A percentile compares a stretch with the other conserved stretches of the same genome.
Evolutionary conservation across 805 yeast species (phyloP).

Genomic region (Ogataea pilisensis): DNA sequence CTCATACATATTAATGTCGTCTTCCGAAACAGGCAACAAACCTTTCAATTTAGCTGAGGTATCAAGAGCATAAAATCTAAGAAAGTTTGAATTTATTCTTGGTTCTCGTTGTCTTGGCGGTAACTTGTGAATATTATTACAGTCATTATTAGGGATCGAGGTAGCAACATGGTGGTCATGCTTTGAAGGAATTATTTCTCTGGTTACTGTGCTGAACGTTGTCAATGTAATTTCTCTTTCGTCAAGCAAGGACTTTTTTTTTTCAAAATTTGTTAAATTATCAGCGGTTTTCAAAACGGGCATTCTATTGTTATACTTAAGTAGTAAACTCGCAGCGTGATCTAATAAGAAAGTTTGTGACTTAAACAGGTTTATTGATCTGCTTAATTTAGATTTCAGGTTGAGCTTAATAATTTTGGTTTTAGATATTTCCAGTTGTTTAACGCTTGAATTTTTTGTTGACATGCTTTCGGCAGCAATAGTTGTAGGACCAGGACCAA

Average conservation of each 20-base stretch:
- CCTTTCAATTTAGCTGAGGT: conserved; percentile 34
- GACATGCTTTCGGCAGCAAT: not conserved
- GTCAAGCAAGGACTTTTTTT: conserved; percentile 1
- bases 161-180: not conserved
- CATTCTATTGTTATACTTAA: not conserved
- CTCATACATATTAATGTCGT: conserved; percentile 32
- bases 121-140: not conserved
- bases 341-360: not conserved
- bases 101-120: conserved; percentile 36
- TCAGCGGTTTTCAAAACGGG: not conserved
- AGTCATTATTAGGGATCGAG: not conserved
- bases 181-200: not conserved
- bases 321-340: not conserved
- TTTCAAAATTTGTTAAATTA: conserved; percentile 1
- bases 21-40: conserved; percentile 31
- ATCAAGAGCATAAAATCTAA: conserved; percentile 48
- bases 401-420: not conserved
- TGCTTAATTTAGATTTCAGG: conserved; percentile 1
- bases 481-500: no score
- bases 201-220: conserved; percentile 2
- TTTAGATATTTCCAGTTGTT: not conserved
- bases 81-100: conserved; percentile 44
- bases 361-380: conserved; percentile 2
- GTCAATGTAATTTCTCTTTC: conserved; percentile 8
- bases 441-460: not conserved